Evolutionary conservation across 2,329 filamentous ascomycete species (phyloP), one percentile per base, ranked within the genome.

Genomic region (Alternaria sp.): DNA sequence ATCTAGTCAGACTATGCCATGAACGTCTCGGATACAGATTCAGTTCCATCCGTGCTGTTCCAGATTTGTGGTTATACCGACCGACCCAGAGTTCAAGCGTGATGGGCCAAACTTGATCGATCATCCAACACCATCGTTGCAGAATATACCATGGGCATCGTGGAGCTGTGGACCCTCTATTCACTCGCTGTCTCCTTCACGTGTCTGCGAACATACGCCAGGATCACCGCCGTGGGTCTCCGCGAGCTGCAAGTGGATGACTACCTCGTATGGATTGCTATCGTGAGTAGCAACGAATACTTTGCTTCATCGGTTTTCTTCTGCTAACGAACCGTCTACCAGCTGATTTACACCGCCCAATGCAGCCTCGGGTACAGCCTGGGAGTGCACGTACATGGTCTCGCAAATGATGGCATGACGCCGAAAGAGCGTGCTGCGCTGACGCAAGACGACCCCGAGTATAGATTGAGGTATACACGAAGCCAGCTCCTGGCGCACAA

Each of bases 361-460:
- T 36, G 28, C 8, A 32, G 49, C 11, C 49, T 51, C 28, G 17
- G 49, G 12, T 32, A 51, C 13, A 51, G 17, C 1, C 8, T n/a
- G 6, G 49, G 28, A 15, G 26, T 36, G 15, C 9, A 21, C 6
- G 28, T 17, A 13, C 28, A 51, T 11, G 49, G 49, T 5, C 28
- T 36, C 28, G 49, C 49, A 19, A 36, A 51, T n/a, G n/a, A 51
- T 8, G 28, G 49, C 17, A 51, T 51, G 49, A 51, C 49, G 28
- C 49, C 28, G 7, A 4, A 23, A 1, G 12, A 32, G 28, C 49
- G 49, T 17, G 30, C 12, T 36, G 28, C 49, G 5, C 19, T 51
- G 9, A 1, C 17, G 17, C 49, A 15, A 36, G 49, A 51, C 19
- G 49, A 51, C 15, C 28, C 49, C 12, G 49, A 51, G 3, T 51